These are phyloP conservation scores for Ambrosia hybrid DNA, from an alignment of 140 eudicot genomes.

Conservation along the genomic window DNA sequence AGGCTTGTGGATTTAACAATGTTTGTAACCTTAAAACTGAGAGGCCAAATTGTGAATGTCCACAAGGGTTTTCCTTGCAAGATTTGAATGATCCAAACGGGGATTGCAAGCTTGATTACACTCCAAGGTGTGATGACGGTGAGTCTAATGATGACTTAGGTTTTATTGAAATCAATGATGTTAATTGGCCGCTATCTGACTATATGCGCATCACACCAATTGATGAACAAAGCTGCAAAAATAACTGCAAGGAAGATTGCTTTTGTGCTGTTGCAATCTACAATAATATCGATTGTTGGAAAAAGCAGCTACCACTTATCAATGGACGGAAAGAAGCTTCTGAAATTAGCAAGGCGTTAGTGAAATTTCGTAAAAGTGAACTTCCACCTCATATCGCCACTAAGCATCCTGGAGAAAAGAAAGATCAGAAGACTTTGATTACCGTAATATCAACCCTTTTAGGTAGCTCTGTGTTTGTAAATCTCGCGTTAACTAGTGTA, in stretches of 20 bases:
- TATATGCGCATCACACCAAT: conserved; percentile 22
- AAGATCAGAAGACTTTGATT: conserved; percentile 23
- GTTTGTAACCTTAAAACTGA: conserved; percentile 34
- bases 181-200: conserved; percentile 44
- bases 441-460: conserved; percentile 36
- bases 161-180: conserved; percentile 12
- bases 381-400: conserved; percentile 5
- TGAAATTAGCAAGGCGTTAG: conserved; percentile 22
- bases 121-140: conserved; percentile 25
- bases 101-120: conserved; percentile 46
- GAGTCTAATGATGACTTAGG: conserved; percentile 13
- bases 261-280: conserved; percentile 45
- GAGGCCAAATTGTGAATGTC: conserved; percentile 51
- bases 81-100: conserved; percentile 32
- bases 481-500: conserved; percentile 14
- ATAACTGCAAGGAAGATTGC: conserved; percentile 45
- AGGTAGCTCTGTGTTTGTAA: conserved; percentile 47
- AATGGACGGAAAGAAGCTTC: conserved; percentile 42
- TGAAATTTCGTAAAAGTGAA: conserved; percentile 32
- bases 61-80: conserved; percentile 35
- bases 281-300: conserved; percentile 37
- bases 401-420: neutral
- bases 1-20: conserved; percentile 53
- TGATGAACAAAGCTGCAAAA: conserved; percentile 28
- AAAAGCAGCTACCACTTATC: conserved; percentile 52